phyloP scores from a whole-genome alignment of 306 rosid genomes.

The Trifolium subterraneum region DNA sequence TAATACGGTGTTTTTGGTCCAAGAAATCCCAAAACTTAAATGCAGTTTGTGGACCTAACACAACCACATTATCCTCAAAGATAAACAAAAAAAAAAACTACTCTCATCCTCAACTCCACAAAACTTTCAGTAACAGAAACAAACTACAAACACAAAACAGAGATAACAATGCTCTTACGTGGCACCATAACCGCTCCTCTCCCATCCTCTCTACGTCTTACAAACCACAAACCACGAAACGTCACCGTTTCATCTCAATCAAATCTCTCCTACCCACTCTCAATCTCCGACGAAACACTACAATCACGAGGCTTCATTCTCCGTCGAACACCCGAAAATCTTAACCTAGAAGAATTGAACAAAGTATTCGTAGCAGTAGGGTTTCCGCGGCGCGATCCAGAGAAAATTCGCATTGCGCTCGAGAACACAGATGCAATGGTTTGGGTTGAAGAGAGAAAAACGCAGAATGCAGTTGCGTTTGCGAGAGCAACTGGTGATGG shows the following conservation, averaged over 20 bases:
- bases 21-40: no score
- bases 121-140: not conserved
- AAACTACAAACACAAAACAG: not conserved
- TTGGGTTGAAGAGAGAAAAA: constrained; percentile 73
- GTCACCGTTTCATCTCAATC: constrained; percentile 45
- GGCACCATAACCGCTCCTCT: constrained; percentile 51
- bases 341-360: constrained; percentile 77
- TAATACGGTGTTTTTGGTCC: no score
- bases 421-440: constrained; percentile 74
- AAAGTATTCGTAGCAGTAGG: constrained; percentile 84
- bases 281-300: constrained; percentile 66
- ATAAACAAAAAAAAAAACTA: not conserved
- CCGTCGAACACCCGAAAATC: constrained; percentile 59
- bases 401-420: constrained; percentile 67
- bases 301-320: constrained; percentile 75
- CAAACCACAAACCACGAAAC: constrained; percentile 20
- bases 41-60: not conserved
- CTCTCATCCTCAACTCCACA: not conserved
- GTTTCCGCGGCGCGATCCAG: constrained; percentile 78
- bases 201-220: constrained; percentile 37
- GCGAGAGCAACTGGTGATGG: constrained; percentile 95
- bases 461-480: constrained; percentile 75
- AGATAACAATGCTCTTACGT: constrained; percentile 57
- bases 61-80: not conserved
- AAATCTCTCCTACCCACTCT: constrained; percentile 27